Percentiles rank a stretch among this genome's conserved stretches.
Evolutionary conservation across 495 filamentous ascomycete genomes (phyloP).

Genomic region (Darksidea phi): DNA sequence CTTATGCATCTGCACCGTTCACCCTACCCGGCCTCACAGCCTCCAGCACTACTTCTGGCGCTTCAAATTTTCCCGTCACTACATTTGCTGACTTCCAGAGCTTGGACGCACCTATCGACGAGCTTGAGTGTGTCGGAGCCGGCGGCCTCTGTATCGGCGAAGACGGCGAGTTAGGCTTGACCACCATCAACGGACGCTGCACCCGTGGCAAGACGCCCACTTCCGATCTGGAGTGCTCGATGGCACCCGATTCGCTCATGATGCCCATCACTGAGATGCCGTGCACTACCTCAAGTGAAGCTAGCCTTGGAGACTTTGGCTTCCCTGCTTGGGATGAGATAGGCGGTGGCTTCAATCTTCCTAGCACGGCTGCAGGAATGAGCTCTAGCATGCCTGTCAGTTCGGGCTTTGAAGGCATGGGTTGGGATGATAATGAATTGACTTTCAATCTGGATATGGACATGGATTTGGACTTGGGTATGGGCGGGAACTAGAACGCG

Average conservation of each 20-base stretch:
- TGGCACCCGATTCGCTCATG: neutral
- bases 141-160: slow-evolving; percentile 10
- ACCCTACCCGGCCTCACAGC: neutral
- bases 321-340: slow-evolving; percentile 23
- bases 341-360: neutral
- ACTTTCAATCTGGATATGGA: slow-evolving; percentile 20
- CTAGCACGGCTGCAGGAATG: neutral
- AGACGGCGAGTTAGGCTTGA: slow-evolving; percentile 2
- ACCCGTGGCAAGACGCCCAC: neutral
- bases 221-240: neutral
- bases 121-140: slow-evolving; percentile 6
- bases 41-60: neutral
- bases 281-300: neutral
- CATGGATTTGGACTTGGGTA: slow-evolving; percentile 26
- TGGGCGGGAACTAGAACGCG: neutral
- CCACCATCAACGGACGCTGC: neutral
- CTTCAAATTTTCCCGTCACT: neutral
- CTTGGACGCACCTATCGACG: slow-evolving; percentile 2
- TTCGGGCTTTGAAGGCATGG: neutral
- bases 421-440: slow-evolving; percentile 22
- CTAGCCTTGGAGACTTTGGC: neutral
- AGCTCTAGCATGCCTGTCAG: slow-evolving; percentile 5
- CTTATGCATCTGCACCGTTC: neutral
- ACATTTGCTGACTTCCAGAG: slow-evolving; percentile 4
- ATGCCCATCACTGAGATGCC: neutral